phyloP scores from a whole-genome alignment of 2,329 filamentous ascomycete genomes.

The Chaetomiaceae sp. region DNA sequence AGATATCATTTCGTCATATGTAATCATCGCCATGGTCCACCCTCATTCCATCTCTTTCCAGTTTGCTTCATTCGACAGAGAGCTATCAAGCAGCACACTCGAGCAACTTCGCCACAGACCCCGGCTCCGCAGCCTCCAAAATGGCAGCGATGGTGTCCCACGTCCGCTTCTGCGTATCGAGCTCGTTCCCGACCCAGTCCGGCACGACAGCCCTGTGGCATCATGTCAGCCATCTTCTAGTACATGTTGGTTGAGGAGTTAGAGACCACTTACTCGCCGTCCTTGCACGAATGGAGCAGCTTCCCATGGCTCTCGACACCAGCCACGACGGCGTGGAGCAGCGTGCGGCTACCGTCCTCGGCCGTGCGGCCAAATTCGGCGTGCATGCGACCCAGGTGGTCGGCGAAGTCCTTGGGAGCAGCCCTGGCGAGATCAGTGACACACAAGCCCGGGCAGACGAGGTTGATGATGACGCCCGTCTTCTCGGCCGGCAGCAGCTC shows the following conservation, averaged over 20 bases:
- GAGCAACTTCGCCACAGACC: conserved; percentile 23
- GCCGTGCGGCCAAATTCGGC: conserved; percentile 36
- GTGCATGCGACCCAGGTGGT: conserved; percentile 9
- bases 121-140: conserved; percentile 29
- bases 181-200: conserved; percentile 23
- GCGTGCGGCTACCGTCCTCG: conserved; percentile 40
- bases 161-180: conserved; percentile 23
- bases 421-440: conserved; percentile 12
- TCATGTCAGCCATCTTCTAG: background rate
- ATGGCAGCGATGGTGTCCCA: conserved; percentile 29
- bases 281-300: conserved; percentile 32
- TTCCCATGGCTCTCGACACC: conserved; percentile 32
- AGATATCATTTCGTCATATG: too few species aligned
- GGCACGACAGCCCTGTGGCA: conserved; percentile 26
- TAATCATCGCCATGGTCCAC: too few species aligned
- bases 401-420: background rate
- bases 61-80: too few species aligned
- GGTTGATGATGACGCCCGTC: conserved; percentile 31
- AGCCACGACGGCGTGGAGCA: conserved; percentile 30
- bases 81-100: too few species aligned
- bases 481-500: conserved; percentile 24
- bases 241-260: background rate
- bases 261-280: conserved; percentile 25
- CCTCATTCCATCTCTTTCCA: too few species aligned
- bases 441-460: conserved; percentile 29